phyloP scores from a whole-genome alignment of 2,329 filamentous ascomycete genomes.

The Pseudogymnoascus verrucosus region DNA sequence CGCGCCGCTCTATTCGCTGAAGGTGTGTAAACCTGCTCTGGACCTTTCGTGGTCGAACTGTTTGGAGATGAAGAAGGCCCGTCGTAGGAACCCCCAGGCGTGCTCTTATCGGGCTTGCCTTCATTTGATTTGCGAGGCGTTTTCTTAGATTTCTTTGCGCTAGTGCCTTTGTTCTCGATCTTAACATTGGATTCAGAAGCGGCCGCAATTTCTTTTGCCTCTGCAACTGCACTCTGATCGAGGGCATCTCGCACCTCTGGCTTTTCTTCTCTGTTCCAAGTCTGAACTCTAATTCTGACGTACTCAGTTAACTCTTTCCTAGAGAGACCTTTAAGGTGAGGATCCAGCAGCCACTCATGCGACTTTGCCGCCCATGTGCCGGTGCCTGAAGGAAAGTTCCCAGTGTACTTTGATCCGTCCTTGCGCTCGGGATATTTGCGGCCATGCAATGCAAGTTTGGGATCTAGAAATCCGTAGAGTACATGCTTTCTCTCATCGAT shows the following conservation, averaged over 20 bases:
- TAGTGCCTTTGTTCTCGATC: background rate
- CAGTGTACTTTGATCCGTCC: constrained; percentile 37
- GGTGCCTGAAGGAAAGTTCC: constrained; percentile 44
- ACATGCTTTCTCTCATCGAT: constrained; percentile 45
- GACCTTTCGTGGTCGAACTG: background rate
- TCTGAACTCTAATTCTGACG: constrained; percentile 42
- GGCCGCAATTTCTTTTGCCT: constrained; percentile 20
- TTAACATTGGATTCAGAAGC: constrained; percentile 14
- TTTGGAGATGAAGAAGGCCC: background rate
- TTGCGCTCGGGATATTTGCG: constrained; percentile 46
- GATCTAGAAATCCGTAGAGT: constrained; percentile 55
- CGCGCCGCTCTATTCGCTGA: background rate
- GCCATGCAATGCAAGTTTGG: constrained; percentile 51
- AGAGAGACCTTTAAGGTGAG: constrained; percentile 47
- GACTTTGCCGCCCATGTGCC: constrained; percentile 59
- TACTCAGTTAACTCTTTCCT: constrained; percentile 55
- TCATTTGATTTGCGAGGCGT: background rate
- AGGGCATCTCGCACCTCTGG: constrained; percentile 19
- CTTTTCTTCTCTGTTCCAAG: constrained; percentile 22
- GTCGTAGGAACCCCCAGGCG: background rate
- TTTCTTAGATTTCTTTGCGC: background rate
- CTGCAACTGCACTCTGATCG: constrained; percentile 19
- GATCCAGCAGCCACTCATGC: constrained; percentile 49
- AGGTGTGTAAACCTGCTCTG: background rate
- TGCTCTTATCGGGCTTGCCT: background rate